phyloP scores from a whole-genome alignment of 176 grass and related monocot species.

The Juncus inflexus region DNA sequence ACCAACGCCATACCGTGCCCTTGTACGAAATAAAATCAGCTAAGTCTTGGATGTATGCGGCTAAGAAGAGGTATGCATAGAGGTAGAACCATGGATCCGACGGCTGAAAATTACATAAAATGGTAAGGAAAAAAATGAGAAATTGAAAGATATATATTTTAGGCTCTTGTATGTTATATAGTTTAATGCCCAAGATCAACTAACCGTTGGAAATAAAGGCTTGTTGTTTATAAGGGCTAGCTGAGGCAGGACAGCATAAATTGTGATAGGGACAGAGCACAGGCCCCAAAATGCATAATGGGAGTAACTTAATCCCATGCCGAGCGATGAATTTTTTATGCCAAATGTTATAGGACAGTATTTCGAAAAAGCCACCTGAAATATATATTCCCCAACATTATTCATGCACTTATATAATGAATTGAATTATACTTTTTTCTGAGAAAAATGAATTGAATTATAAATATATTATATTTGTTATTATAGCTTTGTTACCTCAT shows the following conservation, averaged over 20 bases:
- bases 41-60: slow-evolving; percentile 33
- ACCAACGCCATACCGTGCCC: slow-evolving; percentile 11
- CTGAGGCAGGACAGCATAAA: slow-evolving; percentile 37
- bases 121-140: not conserved
- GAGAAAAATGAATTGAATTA: not conserved
- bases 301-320: slow-evolving; percentile 14
- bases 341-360: slow-evolving; percentile 30
- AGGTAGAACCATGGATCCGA: slow-evolving; percentile 45
- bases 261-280: slow-evolving; percentile 23
- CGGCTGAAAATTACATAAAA: slow-evolving; percentile 18
- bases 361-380: slow-evolving; percentile 31
- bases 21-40: slow-evolving; percentile 29
- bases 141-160: not conserved
- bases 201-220: slow-evolving; percentile 39
- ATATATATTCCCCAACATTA: not conserved
- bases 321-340: slow-evolving; percentile 15
- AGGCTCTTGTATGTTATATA: not conserved
- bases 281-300: slow-evolving; percentile 24
- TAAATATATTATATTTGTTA: not conserved
- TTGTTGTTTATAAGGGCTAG: slow-evolving; percentile 29
- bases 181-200: not conserved
- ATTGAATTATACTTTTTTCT: too few relatives aligned
- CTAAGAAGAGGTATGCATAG: slow-evolving; percentile 41
- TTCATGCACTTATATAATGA: too few relatives aligned
- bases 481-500: slow-evolving; percentile 17